Percentiles rank a stretch among this genome's conserved stretches.
phyloP scores from a whole-genome alignment of 139 green algal genomes.

The Coelastrella sp. region DNA sequence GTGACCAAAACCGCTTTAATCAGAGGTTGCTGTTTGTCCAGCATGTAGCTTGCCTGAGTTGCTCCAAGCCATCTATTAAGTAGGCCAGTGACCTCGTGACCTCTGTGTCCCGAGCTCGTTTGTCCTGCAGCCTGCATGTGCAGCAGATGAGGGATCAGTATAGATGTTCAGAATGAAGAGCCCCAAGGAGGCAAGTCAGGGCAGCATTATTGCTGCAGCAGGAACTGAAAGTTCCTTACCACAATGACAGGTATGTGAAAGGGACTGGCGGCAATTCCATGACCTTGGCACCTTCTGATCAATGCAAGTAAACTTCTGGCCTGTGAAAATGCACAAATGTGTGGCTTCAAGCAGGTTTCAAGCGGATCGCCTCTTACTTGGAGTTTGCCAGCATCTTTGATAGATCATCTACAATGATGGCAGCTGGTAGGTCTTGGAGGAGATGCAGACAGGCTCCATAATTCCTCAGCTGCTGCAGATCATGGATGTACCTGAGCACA shows the following conservation, averaged over 20 bases:
- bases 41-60: slow-evolving; percentile 11
- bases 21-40: neutral
- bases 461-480: slow-evolving; percentile 3
- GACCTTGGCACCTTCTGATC: too few relatives aligned
- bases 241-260: too few relatives aligned
- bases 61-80: slow-evolving; percentile 30
- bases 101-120: neutral
- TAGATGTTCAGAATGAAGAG: too few relatives aligned
- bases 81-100: slow-evolving; percentile 11
- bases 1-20: neutral
- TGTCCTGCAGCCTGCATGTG: slow-evolving; percentile 33
- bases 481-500: slow-evolving; percentile 18
- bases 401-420: slow-evolving; percentile 29
- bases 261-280: too few relatives aligned
- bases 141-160: neutral
- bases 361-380: neutral
- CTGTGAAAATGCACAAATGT: too few relatives aligned
- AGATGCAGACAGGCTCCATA: slow-evolving; percentile 42
- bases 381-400: neutral
- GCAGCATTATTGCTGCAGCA: too few relatives aligned
- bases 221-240: too few relatives aligned
- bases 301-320: too few relatives aligned
- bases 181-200: too few relatives aligned
- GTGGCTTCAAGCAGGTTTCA: too few relatives aligned
- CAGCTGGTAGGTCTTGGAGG: slow-evolving; percentile 15